Conservation (phyloP, 345 rosid genomes). For the Physaria fendleri region DNA sequence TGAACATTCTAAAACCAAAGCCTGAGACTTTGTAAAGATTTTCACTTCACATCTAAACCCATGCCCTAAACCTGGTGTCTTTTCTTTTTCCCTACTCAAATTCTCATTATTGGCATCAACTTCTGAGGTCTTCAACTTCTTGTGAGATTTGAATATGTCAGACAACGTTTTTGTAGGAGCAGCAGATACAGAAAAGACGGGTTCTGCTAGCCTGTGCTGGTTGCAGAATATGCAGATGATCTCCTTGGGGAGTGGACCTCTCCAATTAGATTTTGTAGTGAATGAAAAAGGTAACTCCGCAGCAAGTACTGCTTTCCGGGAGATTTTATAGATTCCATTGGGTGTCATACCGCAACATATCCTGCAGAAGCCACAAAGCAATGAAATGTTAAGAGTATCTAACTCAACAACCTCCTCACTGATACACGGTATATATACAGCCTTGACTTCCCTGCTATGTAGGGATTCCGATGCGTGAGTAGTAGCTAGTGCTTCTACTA, state of each 20-base stretch:
- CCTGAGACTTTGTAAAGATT: conserved; percentile 55
- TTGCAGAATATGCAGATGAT: conserved; percentile 71
- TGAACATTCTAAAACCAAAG: conserved; percentile 57
- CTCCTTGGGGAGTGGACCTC: conserved; percentile 79
- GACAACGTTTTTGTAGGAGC: conserved; percentile 38
- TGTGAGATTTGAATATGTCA: conserved; percentile 43
- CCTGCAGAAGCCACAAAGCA: conserved; percentile 38
- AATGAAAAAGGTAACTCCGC: conserved; percentile 62
- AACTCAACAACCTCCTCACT: conserved; percentile 39
- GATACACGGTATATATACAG: conserved; percentile 47
- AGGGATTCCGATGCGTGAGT: conserved; percentile 34
- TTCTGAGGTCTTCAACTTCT: conserved; percentile 44
- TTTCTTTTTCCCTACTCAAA: conserved; percentile 15
- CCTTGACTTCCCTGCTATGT: conserved; percentile 28
- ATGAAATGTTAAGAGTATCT: conserved; percentile 39
- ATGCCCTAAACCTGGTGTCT: conserved; percentile 29
- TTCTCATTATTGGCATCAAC: conserved; percentile 15
- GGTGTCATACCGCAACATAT: conserved; percentile 65
- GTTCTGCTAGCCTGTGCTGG: conserved; percentile 75
- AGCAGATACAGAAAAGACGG: conserved; percentile 39
- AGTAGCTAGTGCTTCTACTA: conserved; percentile 34
- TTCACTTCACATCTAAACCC: conserved; percentile 61
- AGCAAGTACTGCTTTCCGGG: conserved; percentile 60
- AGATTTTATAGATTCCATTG: conserved; percentile 72
- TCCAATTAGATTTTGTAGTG: conserved; percentile 78